Evolutionary conservation across 345 rosid species (phyloP).

Genomic region (Linum lewisii): DNA sequence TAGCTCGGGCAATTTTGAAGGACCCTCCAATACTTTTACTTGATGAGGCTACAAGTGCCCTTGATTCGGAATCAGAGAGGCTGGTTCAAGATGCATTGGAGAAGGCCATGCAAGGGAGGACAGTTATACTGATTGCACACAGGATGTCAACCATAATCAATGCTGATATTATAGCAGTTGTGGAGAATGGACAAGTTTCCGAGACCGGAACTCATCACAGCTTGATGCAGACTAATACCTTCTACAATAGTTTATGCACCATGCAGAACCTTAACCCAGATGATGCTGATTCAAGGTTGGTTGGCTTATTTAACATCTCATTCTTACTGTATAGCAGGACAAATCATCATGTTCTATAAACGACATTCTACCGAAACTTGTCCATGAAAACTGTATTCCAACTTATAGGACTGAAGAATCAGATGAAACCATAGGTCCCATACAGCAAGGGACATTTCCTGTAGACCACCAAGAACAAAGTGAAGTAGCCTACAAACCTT

Average conservation of each 20-base stretch:
- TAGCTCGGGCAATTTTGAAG: slow-evolving; percentile 57
- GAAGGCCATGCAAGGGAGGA: slow-evolving; percentile 47
- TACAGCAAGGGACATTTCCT: slow-evolving; percentile 7
- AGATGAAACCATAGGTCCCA: slow-evolving; percentile 11
- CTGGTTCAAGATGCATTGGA: slow-evolving; percentile 57
- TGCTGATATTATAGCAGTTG: slow-evolving; percentile 44
- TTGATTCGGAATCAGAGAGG: slow-evolving; percentile 51
- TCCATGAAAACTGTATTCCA: no score
- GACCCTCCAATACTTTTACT: slow-evolving; percentile 56
- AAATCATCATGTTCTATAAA: no score
- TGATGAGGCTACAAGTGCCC: slow-evolving; percentile 72
- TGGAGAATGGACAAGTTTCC: slow-evolving; percentile 45
- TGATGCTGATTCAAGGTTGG: slow-evolving; percentile 28
- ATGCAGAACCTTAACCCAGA: slow-evolving; percentile 35
- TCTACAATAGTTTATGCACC: slow-evolving; percentile 32
- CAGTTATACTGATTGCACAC: slow-evolving; percentile 53
- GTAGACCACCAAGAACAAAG: slow-evolving; percentile 2
- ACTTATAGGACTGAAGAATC: slow-evolving; percentile 18
- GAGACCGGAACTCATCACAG: slow-evolving; percentile 52
- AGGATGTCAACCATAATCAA: slow-evolving; percentile 50
- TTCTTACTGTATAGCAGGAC: no score
- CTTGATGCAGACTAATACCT: slow-evolving; percentile 32
- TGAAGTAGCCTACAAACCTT: slow-evolving; percentile 2
- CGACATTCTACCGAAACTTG: no score
- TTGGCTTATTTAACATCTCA: no score